phyloP scores from a whole-genome alignment of 225 moss, liverwort and hornwort species.

The Pseudoscleropodium purum region DNA sequence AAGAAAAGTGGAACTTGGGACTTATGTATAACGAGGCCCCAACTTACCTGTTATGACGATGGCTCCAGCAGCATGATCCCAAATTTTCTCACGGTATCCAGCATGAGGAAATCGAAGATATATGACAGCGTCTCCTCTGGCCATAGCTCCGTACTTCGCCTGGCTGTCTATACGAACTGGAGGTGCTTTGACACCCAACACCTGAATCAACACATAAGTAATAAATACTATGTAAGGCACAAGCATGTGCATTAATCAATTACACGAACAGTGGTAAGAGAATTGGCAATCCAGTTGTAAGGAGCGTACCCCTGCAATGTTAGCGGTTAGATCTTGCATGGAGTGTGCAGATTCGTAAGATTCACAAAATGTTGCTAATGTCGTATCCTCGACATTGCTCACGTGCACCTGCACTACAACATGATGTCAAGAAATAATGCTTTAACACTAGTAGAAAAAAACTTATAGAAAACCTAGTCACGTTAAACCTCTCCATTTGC shows the following conservation, averaged over 20 bases:
- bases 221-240: neutral
- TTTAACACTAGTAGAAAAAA: neutral
- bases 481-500: neutral
- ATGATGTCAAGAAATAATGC: neutral
- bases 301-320: slow-evolving; percentile 61
- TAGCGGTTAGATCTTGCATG: slow-evolving; percentile 69
- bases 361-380: slow-evolving; percentile 82
- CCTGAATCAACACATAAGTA: slow-evolving; percentile 26
- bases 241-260: neutral
- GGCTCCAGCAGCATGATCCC: slow-evolving; percentile 95
- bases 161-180: slow-evolving; percentile 97
- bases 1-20: neutral
- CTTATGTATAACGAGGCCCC: neutral
- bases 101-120: slow-evolving; percentile 84
- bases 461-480: neutral
- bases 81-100: slow-evolving; percentile 96
- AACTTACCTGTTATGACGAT: slow-evolving; percentile 87
- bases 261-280: neutral
- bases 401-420: slow-evolving; percentile 54
- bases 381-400: slow-evolving; percentile 64
- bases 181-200: slow-evolving; percentile 78
- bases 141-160: slow-evolving; percentile 98
- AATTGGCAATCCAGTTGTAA: neutral
- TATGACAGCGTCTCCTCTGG: slow-evolving; percentile 94
- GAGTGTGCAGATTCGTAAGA: slow-evolving; percentile 96